Evolutionary conservation across 2,329 filamentous ascomycete species (phyloP), one percentile per base, ranked within the genome.

Genomic region (Paraphaeosphaeria sporulosa): DNA sequence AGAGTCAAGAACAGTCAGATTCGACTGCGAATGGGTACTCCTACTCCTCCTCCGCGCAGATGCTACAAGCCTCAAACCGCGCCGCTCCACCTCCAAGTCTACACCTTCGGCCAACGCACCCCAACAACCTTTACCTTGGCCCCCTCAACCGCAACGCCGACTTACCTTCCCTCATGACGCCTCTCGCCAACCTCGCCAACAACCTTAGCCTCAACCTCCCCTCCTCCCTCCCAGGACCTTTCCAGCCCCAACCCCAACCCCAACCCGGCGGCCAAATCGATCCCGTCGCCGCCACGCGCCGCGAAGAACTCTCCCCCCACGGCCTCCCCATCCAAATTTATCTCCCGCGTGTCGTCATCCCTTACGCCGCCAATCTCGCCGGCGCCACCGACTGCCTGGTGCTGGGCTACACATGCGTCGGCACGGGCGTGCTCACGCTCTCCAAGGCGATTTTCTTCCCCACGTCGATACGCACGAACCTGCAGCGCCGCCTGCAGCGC

Each of bases 291-390:
- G 49, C 36, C 2, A 13, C 21, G 13, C 3, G 21, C 34, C 13
- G 10, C 27, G 49, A n/a, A 5, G 32, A 34, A n/a, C 25, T 19
- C 19, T 42, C 13, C 49, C 61, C n/a, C 12, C 58, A 50, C 7
- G 58, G 61, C 10, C 60, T 68, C n/a, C 71, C 71, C 1, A 60
- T 76, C n/a, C 67, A 71, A 32, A 69, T 76, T 49, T 74, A 73
- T 52, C 56, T 75, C 42, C 73, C 69, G 1, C 57, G 55, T 8
- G 59, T 75, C 42, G 30, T 75, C 2, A 13, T 66, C 4, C 59
- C 67, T 0, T 57, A 59, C 2, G 65, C 66, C 23, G 25, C 15
- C 17, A 50, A 60, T 17, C 36, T 46, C 10, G 23, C 48, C 13
- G 49, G 38, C 30, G 64, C 67, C 34, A 75, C 71, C 9, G 73